Conservation (phyloP, 1,139 yeast genomes). For the Taphrina deformans region DNA sequence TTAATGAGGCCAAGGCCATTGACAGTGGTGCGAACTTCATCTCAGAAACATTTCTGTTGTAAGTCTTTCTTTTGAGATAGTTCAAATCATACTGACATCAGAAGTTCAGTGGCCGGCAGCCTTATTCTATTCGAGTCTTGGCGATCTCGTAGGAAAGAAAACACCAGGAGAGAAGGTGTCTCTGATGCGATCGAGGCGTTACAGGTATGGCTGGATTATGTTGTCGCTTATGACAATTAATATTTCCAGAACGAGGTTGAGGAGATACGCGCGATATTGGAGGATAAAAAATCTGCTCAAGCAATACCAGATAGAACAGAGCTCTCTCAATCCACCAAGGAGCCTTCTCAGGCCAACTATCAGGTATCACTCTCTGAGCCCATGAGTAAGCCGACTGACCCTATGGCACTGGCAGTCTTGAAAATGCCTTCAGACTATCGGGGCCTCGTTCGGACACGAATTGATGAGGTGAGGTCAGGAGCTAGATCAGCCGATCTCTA, state of each 20-base stretch:
- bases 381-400: conserved; percentile 13
- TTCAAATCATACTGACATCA: background rate
- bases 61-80: conserved; percentile 8
- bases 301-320: background rate
- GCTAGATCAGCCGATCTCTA: conserved; percentile 10
- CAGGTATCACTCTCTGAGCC: too few relatives aligned
- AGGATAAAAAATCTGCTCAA: background rate
- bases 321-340: background rate
- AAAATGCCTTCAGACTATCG: background rate
- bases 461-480: conserved; percentile 14
- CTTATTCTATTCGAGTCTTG: conserved; percentile 72
- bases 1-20: conserved; percentile 80
- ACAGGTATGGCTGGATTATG: background rate
- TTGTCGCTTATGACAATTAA: background rate
- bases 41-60: conserved; percentile 72
- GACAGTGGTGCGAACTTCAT: conserved; percentile 80
- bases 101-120: conserved; percentile 65
- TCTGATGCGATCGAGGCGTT: conserved; percentile 31
- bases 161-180: conserved; percentile 26
- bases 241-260: conserved; percentile 9
- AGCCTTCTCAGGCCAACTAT: too few relatives aligned
- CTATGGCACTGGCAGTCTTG: conserved; percentile 6
- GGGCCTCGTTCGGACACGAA: conserved; percentile 2
- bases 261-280: conserved; percentile 1
- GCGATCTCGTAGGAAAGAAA: conserved; percentile 66